phyloP scores from a whole-genome alignment of 2,329 filamentous ascomycete species.

The Scedosporium aurantiacum region DNA sequence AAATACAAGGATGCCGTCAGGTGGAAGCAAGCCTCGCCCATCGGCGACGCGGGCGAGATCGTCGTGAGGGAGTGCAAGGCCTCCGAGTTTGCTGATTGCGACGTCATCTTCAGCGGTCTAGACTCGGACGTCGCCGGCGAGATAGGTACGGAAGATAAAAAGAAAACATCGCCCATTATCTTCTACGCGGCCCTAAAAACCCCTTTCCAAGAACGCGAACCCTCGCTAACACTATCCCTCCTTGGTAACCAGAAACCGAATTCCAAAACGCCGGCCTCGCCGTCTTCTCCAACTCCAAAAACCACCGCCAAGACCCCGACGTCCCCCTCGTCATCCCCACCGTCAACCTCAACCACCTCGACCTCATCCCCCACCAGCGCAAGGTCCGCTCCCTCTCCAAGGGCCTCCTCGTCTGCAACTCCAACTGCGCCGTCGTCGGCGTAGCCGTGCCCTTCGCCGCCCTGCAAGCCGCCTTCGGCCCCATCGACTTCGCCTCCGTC shows the following conservation, averaged over 20 bases:
- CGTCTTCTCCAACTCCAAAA: constrained; percentile 97
- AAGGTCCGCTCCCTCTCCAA: constrained; percentile 60
- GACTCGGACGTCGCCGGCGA: constrained; percentile 89
- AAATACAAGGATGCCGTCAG: constrained; percentile 86
- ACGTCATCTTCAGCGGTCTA: constrained; percentile 84
- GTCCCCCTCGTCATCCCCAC: constrained; percentile 92
- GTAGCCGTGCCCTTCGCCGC: constrained; percentile 92
- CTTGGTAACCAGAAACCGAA: constrained; percentile 59
- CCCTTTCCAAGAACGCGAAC: not conserved
- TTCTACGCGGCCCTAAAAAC: not conserved
- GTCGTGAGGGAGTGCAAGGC: constrained; percentile 78
- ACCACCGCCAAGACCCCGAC: constrained; percentile 81
- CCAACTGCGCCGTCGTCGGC: constrained; percentile 94
- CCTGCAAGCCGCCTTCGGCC: constrained; percentile 74
- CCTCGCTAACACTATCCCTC: constrained; percentile 1
- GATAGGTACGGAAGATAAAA: constrained; percentile 54
- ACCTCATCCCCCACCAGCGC: constrained; percentile 81
- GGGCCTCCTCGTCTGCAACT: constrained; percentile 95
- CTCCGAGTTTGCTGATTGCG: constrained; percentile 76
- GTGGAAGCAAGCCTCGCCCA: constrained; percentile 86
- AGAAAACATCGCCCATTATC: not conserved
- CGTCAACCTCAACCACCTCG: constrained; percentile 80
- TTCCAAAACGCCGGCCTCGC: constrained; percentile 81
- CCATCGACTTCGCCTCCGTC: constrained; percentile 63
- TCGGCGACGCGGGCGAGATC: constrained; percentile 69